Conservation (phyloP, 176 grass and related monocot species). For the Oropetium thomaeum region DNA sequence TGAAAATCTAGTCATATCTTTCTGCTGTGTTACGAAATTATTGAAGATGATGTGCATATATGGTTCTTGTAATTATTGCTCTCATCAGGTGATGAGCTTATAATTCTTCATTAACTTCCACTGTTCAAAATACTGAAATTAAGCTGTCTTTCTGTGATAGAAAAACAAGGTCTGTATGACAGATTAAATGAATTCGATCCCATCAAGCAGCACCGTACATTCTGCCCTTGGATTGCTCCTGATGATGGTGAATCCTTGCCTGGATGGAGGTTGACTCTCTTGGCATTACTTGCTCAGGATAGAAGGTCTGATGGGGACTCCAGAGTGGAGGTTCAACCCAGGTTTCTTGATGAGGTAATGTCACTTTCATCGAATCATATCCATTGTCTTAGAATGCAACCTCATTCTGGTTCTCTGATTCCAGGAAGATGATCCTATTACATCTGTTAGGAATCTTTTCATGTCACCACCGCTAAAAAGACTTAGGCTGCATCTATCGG, state of each 20-base stretch:
- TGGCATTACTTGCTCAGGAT: slow-evolving; percentile 59
- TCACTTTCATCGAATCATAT: slow-evolving; percentile 27
- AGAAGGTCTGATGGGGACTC: slow-evolving; percentile 33
- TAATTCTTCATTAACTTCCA: neutral
- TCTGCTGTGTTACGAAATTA: neutral
- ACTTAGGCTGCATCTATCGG: slow-evolving; percentile 36
- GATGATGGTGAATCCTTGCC: slow-evolving; percentile 46
- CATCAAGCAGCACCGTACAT: slow-evolving; percentile 84
- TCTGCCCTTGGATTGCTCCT: slow-evolving; percentile 87
- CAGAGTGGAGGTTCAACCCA: slow-evolving; percentile 36
- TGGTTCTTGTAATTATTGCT: slow-evolving; percentile 8
- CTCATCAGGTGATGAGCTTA: neutral
- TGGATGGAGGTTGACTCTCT: slow-evolving; percentile 78
- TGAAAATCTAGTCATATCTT: neutral
- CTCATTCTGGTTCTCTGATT: slow-evolving; percentile 41
- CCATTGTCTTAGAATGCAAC: slow-evolving; percentile 14
- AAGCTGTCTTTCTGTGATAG: slow-evolving; percentile 30
- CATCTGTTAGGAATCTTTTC: slow-evolving; percentile 84
- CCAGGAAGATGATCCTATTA: slow-evolving; percentile 77
- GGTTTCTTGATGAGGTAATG: slow-evolving; percentile 66
- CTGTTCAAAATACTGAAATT: slow-evolving; percentile 8
- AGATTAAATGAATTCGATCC: slow-evolving; percentile 76
- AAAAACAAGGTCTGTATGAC: slow-evolving; percentile 44
- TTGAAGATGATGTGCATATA: neutral
- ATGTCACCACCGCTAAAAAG: slow-evolving; percentile 58